Conservation (phyloP, 306 rosid species). For the Vigna nakashimae region DNA sequence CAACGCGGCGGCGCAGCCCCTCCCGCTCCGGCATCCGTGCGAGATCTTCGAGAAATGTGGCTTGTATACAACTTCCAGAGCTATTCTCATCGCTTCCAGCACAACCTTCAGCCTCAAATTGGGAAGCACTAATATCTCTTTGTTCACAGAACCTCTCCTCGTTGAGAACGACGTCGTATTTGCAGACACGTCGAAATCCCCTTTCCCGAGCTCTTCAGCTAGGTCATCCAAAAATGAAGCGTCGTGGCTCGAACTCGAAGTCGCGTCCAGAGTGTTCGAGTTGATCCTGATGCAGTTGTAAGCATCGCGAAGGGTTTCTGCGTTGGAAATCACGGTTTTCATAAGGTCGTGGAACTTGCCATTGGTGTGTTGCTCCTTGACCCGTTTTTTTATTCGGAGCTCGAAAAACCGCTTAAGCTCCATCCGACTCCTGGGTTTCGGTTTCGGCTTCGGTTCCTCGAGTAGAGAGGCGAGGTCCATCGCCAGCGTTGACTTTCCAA, state of each 20-base stretch:
- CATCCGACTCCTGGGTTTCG: conserved; percentile 50
- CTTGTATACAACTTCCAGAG: conserved; percentile 77
- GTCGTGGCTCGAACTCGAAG: conserved; percentile 17
- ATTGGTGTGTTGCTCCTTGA: conserved; percentile 63
- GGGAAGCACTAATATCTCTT: conserved; percentile 77
- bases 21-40: conserved; percentile 90
- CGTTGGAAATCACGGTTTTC: conserved; percentile 68
- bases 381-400: conserved; percentile 71
- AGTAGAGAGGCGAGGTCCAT: conserved; percentile 70
- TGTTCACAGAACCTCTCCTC: conserved; percentile 49
- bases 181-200: conserved; percentile 61
- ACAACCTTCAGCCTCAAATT: conserved; percentile 73
- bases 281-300: conserved; percentile 72
- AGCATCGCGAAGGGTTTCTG: conserved; percentile 77
- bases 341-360: conserved; percentile 74
- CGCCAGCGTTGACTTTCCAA: conserved; percentile 56
- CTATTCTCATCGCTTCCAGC: conserved; percentile 85
- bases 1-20: conserved; percentile 71
- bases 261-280: conserved; percentile 53
- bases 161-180: conserved; percentile 70
- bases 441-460: conserved; percentile 46
- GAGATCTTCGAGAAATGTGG: conserved; percentile 86
- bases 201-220: conserved; percentile 59
- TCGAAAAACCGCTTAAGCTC: conserved; percentile 75
- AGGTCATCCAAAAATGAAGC: conserved; percentile 51